phyloP scores from a whole-genome alignment of 805 yeast species.

The Teunomyces cretensis region DNA sequence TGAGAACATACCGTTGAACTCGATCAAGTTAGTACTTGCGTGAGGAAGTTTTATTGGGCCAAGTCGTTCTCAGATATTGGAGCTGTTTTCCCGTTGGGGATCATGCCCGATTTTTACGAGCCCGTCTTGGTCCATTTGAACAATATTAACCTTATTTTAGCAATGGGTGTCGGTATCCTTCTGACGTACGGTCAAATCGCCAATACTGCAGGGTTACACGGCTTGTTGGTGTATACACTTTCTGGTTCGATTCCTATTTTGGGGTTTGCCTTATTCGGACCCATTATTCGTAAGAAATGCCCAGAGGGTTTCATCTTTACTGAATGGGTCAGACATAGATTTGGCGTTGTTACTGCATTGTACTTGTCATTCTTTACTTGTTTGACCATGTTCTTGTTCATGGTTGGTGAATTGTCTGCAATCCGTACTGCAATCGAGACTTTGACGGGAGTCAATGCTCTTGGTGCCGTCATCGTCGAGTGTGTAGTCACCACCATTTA shows the following conservation, averaged over 20 bases:
- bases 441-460: conserved; percentile 73
- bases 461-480: conserved; percentile 81
- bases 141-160: conserved; percentile 36
- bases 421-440: conserved; percentile 74
- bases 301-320: conserved; percentile 91
- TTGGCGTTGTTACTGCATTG: conserved; percentile 68
- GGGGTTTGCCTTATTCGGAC: conserved; percentile 81
- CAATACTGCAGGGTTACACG: conserved; percentile 82
- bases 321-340: conserved; percentile 90
- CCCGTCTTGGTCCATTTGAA: not conserved
- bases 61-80: not conserved
- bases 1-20: conserved; percentile 78
- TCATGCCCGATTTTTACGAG: not conserved
- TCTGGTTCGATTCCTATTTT: conserved; percentile 83
- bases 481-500: conserved; percentile 85
- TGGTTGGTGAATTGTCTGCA: conserved; percentile 86
- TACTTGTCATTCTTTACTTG: conserved; percentile 80
- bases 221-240: conserved; percentile 75
- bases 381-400: conserved; percentile 78
- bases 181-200: conserved; percentile 87
- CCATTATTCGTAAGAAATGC: conserved; percentile 70
- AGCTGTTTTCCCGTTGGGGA: not conserved
- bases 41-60: conserved; percentile 49
- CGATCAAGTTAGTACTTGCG: conserved; percentile 84
- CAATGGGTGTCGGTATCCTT: conserved; percentile 85